Percentiles rank a stretch among this genome's conserved stretches.
phyloP scores from a whole-genome alignment of 2,329 filamentous ascomycete species.

The Teratosphaeria zuluensis region DNA sequence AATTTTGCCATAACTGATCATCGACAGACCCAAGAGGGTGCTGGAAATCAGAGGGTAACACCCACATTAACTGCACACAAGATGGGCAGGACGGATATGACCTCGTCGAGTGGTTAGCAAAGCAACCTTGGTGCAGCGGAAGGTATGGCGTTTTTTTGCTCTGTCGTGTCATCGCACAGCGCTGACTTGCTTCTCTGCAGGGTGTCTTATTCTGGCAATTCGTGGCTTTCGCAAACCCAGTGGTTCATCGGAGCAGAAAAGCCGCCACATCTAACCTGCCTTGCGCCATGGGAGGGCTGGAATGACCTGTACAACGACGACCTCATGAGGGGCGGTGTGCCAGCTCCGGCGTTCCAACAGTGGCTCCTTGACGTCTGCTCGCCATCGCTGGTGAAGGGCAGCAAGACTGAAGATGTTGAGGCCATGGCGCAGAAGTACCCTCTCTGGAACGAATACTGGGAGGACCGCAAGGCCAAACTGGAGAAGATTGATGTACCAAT shows the following conservation, averaged over 20 bases:
- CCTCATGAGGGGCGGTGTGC: constrained; percentile 34
- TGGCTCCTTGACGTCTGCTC: constrained; percentile 6
- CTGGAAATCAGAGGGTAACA: not conserved
- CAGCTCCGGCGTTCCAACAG: constrained; percentile 8
- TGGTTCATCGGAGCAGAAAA: constrained; percentile 32
- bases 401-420: not conserved
- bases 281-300: constrained; percentile 40
- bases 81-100: constrained; percentile 40
- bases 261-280: constrained; percentile 34
- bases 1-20: constrained; percentile 27
- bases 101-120: constrained; percentile 33
- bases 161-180: not conserved
- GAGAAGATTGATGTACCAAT: constrained; percentile 16
- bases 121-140: constrained; percentile 37
- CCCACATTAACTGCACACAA: constrained; percentile 30
- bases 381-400: not conserved
- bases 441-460: constrained; percentile 16
- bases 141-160: constrained; percentile 27
- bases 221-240: constrained; percentile 33
- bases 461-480: constrained; percentile 17
- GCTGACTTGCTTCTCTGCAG: not conserved
- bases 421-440: constrained; percentile 1
- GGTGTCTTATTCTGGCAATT: constrained; percentile 29
- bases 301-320: constrained; percentile 40
- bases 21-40: constrained; percentile 11